Evolutionary conservation across 768 basidiomycete genomes (phyloP).

Genomic region (Coprinopsis marcescibilis): DNA sequence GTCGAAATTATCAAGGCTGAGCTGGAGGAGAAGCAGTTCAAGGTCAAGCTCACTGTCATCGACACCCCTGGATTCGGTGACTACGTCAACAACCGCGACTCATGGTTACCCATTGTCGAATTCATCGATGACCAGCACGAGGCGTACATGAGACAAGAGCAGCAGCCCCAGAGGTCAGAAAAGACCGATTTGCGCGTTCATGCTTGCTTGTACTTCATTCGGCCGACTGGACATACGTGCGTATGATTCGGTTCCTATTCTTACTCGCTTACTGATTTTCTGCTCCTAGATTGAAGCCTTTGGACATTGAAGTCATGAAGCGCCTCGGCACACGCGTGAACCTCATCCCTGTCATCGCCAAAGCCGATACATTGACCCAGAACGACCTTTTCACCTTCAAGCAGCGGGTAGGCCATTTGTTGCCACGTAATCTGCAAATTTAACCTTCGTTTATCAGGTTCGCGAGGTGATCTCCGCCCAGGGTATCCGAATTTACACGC

Average conservation of each 20-base stretch:
- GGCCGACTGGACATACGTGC: slow-evolving; percentile 94
- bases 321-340: slow-evolving; percentile 97
- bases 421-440: slow-evolving; percentile 12
- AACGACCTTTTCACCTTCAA: slow-evolving; percentile 90
- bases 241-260: no score
- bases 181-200: slow-evolving; percentile 96
- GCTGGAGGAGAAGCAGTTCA: slow-evolving; percentile 98
- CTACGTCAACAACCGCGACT: slow-evolving; percentile 99
- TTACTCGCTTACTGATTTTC: slow-evolving; percentile 5
- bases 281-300: slow-evolving; percentile 73
- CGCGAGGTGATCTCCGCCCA: slow-evolving; percentile 89
- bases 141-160: slow-evolving; percentile 96
- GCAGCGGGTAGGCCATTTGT: slow-evolving; percentile 62
- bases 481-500: slow-evolving; percentile 91
- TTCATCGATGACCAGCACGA: slow-evolving; percentile 97
- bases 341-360: slow-evolving; percentile 94
- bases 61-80: slow-evolving; percentile 99
- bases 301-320: slow-evolving; percentile 99
- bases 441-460: slow-evolving; percentile 40
- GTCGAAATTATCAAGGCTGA: slow-evolving; percentile 99
- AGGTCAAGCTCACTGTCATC: slow-evolving; percentile 98
- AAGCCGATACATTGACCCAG: slow-evolving; percentile 96
- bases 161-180: slow-evolving; percentile 92
- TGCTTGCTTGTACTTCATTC: slow-evolving; percentile 95
- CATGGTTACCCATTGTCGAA: slow-evolving; percentile 97